Evolutionary conservation across 441 rosid genomes (phyloP), one percentile per base, ranked within the genome.

Genomic region (Populus trichocarpa): DNA sequence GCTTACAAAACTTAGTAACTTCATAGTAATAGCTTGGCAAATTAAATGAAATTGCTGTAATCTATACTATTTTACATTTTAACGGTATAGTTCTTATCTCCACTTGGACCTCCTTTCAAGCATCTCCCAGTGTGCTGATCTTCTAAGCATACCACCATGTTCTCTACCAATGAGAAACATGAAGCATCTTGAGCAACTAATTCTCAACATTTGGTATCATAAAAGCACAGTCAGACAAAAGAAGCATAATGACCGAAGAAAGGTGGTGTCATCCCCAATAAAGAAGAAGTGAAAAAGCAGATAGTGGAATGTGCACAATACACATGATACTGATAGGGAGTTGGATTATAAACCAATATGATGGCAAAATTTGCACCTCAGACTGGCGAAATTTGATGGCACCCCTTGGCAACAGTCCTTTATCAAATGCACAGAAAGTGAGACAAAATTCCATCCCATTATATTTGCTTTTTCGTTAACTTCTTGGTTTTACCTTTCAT

Each of bases 91-190:
- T 86, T 94, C 83, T 82, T 86, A 71, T 89, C 88, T 80, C 81
- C 90, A 73, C 75, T 87, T 71, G 97, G 93, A 84, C 71, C 84
- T 85, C 84, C 90, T 87, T 88, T 88, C 88, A 87, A 82, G 90
- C 99, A 94, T 84, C 87, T 87, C 63, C 97, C 94, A 22, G 97
- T 89, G 71, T 85, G 88, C 79, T 77, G 82, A 86, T 94, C 99
- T 85, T 96, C 97, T 85, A 90, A 90, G 87, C 98, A 94, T 85
- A 96, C 81, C 84, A 96, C 98, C 97, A 96, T 91, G 88, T 96
- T 96, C 84, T 92, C 99, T 96, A 70, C 81, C 83, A 79, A 71
- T 67, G 81, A 86, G 76, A 80, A 76, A 77, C 53, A 84, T 16
- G 32, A 75, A 84, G 65, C 77, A 73, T 67, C 80, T 78, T 69